Conservation (phyloP, 768 basidiomycete genomes). For the Pleurotus platypus region DNA sequence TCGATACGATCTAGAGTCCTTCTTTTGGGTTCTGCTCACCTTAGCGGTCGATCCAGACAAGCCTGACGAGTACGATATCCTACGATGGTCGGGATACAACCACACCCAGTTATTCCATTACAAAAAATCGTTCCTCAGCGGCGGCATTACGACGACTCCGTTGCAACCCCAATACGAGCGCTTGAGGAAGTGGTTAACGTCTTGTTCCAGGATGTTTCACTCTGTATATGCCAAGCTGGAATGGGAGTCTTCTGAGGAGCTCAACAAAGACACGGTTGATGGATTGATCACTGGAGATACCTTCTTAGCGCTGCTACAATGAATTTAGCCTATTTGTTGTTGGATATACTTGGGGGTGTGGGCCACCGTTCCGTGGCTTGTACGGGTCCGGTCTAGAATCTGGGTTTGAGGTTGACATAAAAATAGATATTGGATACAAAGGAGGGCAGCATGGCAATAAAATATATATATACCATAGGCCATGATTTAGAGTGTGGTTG, state of each 20-base stretch:
- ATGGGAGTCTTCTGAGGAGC: background rate
- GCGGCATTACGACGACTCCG: no score
- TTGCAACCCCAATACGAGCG: no score
- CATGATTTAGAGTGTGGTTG: no score
- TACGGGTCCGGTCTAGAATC: no score
- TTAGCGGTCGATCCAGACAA: background rate
- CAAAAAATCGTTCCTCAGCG: background rate
- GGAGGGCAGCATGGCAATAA: no score
- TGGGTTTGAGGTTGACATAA: no score
- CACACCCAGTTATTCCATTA: background rate
- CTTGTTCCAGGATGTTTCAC: background rate
- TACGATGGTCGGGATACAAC: background rate
- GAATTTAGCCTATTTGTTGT: no score
- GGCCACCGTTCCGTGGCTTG: no score
- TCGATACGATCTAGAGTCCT: constrained; percentile 1
- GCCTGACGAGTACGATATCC: background rate
- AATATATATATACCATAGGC: no score
- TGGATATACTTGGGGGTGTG: no score
- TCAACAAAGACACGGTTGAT: background rate
- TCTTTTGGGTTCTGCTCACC: background rate
- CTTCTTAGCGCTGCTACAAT: background rate
- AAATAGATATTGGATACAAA: no score
- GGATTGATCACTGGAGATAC: background rate
- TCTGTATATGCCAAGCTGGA: background rate
- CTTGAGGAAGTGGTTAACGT: background rate